Base-by-base conservation (phyloP, 768 basidiomycete species). In the Tulasnella sp. region DNA sequence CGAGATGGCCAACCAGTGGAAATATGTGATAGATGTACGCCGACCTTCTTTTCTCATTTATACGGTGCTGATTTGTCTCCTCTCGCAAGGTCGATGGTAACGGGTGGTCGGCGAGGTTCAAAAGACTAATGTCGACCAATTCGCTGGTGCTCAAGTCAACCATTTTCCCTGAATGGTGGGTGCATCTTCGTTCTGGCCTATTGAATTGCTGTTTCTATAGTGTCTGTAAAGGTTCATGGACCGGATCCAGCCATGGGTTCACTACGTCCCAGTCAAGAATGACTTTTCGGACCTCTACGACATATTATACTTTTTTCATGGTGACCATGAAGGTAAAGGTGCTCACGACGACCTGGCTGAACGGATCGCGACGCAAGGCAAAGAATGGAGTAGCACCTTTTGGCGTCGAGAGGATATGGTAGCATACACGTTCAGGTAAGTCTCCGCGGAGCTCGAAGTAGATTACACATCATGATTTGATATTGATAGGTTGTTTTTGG, bases 211-310 rank as follows among this genome's bases (percentile, higher is more conserved):
- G 27, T 7, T 39, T 3, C 46, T 15, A 15, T 48, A 14, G 25
- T 31, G 21, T 2, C 32, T 39, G 7, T 12, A n/a, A 60, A 80
- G 79, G 79, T 82, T 70, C 59, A 70, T 67, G 14, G 77, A 80
- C 56, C 75, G 80, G 9, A 70, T 81, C 42, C 74, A 71, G 29
- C 81, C 83, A 0, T 85, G 83, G 83, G 71, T 84, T 8, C 84
- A 86, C 66, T 87, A 86, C 64, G 74, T 86, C 0, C 84, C 84
- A 2, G 71, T 86, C 57, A 69, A 73, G 58, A 59, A 82, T 0
- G 81, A 83, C 61, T 74, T 82, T 9, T 73, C 76, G 0, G 84
- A 87, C 66, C 67, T 88, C 3, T 77, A 84, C 65, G 86, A 88
- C 61, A 71, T 79, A 3, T 72, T 85, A 42, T 68, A 80, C 0